Conservation (phyloP, 2,329 filamentous ascomycete genomes). For the Zalaria sp. region DNA sequence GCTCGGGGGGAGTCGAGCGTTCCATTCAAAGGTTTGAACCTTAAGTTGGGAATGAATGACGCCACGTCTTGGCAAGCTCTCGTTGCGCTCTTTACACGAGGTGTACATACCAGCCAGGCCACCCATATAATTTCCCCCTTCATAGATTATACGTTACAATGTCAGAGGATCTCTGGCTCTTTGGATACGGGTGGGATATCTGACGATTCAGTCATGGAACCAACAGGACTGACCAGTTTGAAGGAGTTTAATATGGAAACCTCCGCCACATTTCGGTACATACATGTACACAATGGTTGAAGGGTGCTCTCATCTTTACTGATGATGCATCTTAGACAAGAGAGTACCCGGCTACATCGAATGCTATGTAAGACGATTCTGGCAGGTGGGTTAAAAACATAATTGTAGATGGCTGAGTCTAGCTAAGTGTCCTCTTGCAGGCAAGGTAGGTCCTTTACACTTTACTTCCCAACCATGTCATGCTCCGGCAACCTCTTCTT, state of each 20-base stretch:
- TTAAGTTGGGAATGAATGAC: no score
- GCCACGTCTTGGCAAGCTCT: no score
- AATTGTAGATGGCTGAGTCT: constrained; percentile 10
- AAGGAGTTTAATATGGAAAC: constrained; percentile 96
- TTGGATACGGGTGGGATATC: constrained; percentile 72
- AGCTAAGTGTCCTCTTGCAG: constrained; percentile 13
- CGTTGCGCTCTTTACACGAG: no score
- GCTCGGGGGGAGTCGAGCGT: no score
- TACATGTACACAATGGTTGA: not conserved
- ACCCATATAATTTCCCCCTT: no score
- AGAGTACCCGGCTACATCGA: constrained; percentile 80
- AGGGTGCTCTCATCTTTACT: constrained; percentile 2
- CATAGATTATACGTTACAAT: no score
- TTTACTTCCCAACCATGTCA: not conserved
- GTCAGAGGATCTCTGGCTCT: constrained; percentile 66
- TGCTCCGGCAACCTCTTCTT: not conserved
- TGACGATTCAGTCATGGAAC: not conserved
- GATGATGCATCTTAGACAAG: constrained; percentile 44
- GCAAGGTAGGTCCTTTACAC: constrained; percentile 13
- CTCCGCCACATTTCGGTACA: constrained; percentile 85
- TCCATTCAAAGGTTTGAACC: no score
- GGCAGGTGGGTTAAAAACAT: constrained; percentile 68
- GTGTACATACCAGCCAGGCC: no score
- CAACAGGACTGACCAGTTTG: constrained; percentile 3
- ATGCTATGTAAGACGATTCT: constrained; percentile 90